phyloP scores from a whole-genome alignment of 805 yeast species.

The Phaffomyces thermotolerans region DNA sequence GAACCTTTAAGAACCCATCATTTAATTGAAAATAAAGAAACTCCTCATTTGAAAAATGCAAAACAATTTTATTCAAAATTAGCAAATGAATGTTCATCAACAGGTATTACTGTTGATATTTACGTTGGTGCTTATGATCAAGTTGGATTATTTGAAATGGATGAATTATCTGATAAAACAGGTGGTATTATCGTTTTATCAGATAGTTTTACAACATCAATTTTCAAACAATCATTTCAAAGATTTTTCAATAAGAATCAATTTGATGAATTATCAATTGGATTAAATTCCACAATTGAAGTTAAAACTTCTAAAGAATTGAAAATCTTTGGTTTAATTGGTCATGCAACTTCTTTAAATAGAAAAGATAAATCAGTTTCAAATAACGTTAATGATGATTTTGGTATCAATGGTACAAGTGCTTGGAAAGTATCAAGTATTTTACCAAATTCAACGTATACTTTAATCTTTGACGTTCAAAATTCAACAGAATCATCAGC shows the following conservation, averaged over 20 bases:
- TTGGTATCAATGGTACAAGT: slow-evolving; percentile 47
- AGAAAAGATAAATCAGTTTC: slow-evolving; percentile 21
- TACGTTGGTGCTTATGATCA: slow-evolving; percentile 67
- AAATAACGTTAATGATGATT: slow-evolving; percentile 12
- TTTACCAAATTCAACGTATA: slow-evolving; percentile 52
- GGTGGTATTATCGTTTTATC: slow-evolving; percentile 59
- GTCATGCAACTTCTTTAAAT: slow-evolving; percentile 48
- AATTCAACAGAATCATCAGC: slow-evolving; percentile 10
- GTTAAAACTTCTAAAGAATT: slow-evolving; percentile 43
- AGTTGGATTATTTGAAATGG: slow-evolving; percentile 63
- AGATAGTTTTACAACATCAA: slow-evolving; percentile 60
- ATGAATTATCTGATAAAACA: slow-evolving; percentile 44
- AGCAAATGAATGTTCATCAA: slow-evolving; percentile 38
- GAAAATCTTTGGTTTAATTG: slow-evolving; percentile 52
- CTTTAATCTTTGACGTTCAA: slow-evolving; percentile 46
- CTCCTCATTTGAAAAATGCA: slow-evolving; percentile 36
- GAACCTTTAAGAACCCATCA: slow-evolving; percentile 64
- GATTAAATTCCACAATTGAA: slow-evolving; percentile 54
- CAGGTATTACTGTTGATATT: slow-evolving; percentile 49
- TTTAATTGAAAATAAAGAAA: slow-evolving; percentile 43
- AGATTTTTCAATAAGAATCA: slow-evolving; percentile 38
- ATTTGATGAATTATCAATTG: slow-evolving; percentile 39
- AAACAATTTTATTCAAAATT: slow-evolving; percentile 40
- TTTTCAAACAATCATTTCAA: slow-evolving; percentile 58
- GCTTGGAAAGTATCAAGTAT: slow-evolving; percentile 55